Conservation (phyloP, 1,284 basidiomycete genomes). For the Sutorius eximius region DNA sequence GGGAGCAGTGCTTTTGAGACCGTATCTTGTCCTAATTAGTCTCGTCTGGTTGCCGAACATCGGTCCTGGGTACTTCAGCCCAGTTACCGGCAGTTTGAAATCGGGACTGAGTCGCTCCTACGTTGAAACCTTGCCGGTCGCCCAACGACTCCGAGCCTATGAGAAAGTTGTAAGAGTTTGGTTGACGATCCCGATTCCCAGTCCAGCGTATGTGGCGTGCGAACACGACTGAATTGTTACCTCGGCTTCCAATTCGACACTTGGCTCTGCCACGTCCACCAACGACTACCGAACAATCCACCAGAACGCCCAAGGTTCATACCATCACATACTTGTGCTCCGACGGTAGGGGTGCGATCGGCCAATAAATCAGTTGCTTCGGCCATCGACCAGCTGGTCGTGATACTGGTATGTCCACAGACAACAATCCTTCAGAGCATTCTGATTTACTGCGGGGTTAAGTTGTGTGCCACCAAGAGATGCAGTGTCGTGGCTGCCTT, state of each 20-base stretch:
- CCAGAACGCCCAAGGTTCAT: too few species aligned
- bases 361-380: neutral
- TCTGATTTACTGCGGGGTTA: constrained; percentile 7
- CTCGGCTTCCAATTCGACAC: neutral
- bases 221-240: neutral
- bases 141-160: neutral
- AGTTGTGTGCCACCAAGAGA: neutral
- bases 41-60: too few species aligned
- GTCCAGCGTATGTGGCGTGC: neutral
- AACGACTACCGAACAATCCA: neutral
- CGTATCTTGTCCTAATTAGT: neutral
- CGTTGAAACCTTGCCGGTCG: neutral
- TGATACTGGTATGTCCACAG: neutral
- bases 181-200: neutral
- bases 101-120: neutral
- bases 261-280: neutral
- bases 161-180: neutral
- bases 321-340: too few species aligned
- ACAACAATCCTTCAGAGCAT: neutral
- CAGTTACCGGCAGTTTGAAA: neutral
- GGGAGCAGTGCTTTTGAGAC: neutral
- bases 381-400: neutral
- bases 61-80: neutral
- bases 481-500: neutral
- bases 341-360: neutral